Evolutionary conservation across 345 rosid genomes (phyloP).

Genomic region (Gossypium rotundifolium): DNA sequence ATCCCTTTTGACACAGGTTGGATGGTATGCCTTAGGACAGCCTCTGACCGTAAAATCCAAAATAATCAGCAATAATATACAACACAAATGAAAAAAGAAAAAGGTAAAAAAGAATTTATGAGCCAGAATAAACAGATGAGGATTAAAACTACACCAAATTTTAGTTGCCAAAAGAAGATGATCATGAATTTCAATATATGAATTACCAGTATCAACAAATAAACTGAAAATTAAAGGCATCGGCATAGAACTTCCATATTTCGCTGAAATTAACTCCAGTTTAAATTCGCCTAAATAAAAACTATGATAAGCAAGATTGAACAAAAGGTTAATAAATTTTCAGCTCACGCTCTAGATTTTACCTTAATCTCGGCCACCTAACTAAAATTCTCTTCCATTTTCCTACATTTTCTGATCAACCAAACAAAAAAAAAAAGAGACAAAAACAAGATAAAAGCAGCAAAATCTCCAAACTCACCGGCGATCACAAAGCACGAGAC

Average conservation of each 20-base stretch:
- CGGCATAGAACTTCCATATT: neutral
- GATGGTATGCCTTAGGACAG: slow-evolving; percentile 98
- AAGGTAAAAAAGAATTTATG: neutral
- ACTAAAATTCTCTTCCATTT: neutral
- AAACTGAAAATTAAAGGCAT: neutral
- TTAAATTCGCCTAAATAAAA: neutral
- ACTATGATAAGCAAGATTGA: neutral
- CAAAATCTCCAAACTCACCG: slow-evolving; percentile 40
- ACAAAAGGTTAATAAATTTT: neutral
- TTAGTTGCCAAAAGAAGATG: too few relatives aligned
- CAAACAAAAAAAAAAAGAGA: neutral
- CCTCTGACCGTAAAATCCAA: slow-evolving; percentile 44
- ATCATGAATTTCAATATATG: neutral
- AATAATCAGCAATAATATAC: slow-evolving; percentile 15
- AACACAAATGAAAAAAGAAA: neutral
- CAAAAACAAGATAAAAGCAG: neutral
- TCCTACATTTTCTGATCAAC: slow-evolving; percentile 2
- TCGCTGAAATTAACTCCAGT: neutral
- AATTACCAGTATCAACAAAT: neutral
- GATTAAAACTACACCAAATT: too few relatives aligned
- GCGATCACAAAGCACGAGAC: slow-evolving; percentile 96
- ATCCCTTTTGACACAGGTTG: slow-evolving; percentile 87
- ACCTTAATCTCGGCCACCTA: neutral
- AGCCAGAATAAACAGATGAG: neutral
- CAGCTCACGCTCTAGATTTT: neutral